Evolutionary conservation across 805 yeast species (phyloP).

Genomic region (Zygosaccharomyces pseudorouxii): DNA sequence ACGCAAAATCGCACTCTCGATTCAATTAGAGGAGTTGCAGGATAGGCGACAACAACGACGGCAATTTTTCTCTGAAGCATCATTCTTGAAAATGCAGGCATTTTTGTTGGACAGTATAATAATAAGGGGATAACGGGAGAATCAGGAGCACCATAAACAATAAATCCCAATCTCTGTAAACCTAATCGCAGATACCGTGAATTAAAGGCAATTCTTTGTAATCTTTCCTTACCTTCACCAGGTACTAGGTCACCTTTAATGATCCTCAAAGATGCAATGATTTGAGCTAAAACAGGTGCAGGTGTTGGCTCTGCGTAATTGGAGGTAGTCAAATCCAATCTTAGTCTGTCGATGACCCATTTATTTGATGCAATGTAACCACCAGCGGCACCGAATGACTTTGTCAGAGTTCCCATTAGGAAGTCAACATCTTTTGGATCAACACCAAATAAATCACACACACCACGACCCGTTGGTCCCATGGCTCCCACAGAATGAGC

Average conservation of each 20-base stretch:
- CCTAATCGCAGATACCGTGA: conserved; percentile 91
- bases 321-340: conserved; percentile 67
- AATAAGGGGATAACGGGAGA: conserved; percentile 92
- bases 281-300: conserved; percentile 90
- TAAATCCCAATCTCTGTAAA: conserved; percentile 85
- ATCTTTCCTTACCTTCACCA: conserved; percentile 88
- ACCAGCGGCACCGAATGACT: conserved; percentile 98
- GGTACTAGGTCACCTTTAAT: conserved; percentile 81
- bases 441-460: conserved; percentile 87
- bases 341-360: conserved; percentile 64
- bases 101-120: conserved; percentile 84
- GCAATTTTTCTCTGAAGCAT: conserved; percentile 79
- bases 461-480: conserved; percentile 91
- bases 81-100: conserved; percentile 87
- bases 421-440: conserved; percentile 74
- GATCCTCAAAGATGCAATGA: conserved; percentile 69
- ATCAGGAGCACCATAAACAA: conserved; percentile 91
- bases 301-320: conserved; percentile 80
- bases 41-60: conserved; percentile 94
- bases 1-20: conserved; percentile 92
- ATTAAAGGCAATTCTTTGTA: conserved; percentile 91
- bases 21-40: conserved; percentile 89
- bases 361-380: conserved; percentile 87
- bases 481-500: conserved; percentile 99
- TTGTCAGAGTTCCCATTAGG: conserved; percentile 96